A percentile compares a stretch with the other conserved stretches of the same genome.
phyloP scores from a whole-genome alignment of 202 grass and related monocot species.

The Miscanthus sacchariflorus region DNA sequence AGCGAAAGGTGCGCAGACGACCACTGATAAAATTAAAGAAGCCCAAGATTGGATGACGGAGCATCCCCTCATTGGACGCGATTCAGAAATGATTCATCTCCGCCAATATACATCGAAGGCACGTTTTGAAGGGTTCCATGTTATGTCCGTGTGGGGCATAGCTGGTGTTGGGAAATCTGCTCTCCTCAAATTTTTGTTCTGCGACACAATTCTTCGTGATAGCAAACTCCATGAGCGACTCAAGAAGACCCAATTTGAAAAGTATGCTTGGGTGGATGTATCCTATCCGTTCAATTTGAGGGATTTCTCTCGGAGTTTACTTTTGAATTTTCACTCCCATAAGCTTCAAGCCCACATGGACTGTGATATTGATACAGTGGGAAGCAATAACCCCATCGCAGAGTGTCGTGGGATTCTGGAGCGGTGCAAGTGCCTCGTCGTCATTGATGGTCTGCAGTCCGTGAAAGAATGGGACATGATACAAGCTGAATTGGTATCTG shows the following conservation, averaged over 20 bases:
- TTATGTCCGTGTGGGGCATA: background rate
- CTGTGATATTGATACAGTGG: background rate
- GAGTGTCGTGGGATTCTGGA: background rate
- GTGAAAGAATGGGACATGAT: background rate
- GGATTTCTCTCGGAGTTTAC: background rate
- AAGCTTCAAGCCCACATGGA: background rate
- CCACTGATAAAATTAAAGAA: background rate
- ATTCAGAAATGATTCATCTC: constrained; percentile 1
- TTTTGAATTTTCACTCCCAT: background rate
- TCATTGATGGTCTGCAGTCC: background rate
- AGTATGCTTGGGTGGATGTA: background rate
- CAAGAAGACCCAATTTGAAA: background rate
- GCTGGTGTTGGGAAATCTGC: constrained; percentile 7
- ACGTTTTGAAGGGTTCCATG: background rate
- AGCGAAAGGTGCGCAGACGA: background rate
- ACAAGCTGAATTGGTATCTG: background rate
- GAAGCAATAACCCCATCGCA: background rate
- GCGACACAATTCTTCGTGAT: background rate
- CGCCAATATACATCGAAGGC: background rate
- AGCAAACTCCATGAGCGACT: background rate
- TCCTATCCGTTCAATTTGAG: background rate
- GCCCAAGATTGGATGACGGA: background rate
- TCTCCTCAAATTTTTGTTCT: background rate
- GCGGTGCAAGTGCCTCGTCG: background rate
- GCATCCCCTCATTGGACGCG: background rate